Conservation (phyloP, 2,329 filamentous ascomycete genomes). For the Monosporascus cannonballus region DNA sequence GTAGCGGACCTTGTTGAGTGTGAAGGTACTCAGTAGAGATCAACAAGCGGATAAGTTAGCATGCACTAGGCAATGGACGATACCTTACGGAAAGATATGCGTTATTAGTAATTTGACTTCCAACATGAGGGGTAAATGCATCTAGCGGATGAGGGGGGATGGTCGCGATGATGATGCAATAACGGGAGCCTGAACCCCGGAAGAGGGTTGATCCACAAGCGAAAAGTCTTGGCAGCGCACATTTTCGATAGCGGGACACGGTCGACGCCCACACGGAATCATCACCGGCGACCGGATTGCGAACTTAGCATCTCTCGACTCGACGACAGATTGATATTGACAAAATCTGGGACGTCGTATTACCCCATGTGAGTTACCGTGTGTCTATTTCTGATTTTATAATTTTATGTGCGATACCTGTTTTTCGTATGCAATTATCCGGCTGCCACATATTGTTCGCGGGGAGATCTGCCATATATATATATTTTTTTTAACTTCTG, state of each 20-base stretch:
- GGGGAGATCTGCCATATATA: not conserved
- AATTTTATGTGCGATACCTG: not conserved
- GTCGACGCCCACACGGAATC: conserved; percentile 1
- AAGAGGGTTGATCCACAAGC: conserved; percentile 28
- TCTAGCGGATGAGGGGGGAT: no score
- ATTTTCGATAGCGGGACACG: conserved; percentile 17
- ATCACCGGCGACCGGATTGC: no score
- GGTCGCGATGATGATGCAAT: not conserved
- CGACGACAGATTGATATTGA: conserved; percentile 9
- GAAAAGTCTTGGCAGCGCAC: conserved; percentile 28
- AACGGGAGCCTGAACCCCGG: conserved; percentile 6
- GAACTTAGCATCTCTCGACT: not conserved
- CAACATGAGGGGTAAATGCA: no score
- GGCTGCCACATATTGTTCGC: not conserved
- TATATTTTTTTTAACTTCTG: not conserved
- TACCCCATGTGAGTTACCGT: not conserved
- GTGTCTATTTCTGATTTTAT: not conserved
- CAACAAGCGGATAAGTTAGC: no score
- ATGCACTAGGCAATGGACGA: no score
- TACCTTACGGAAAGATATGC: no score
- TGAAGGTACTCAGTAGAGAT: no score
- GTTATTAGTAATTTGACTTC: no score
- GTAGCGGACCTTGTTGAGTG: no score
- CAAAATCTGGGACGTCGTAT: not conserved
- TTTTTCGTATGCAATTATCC: not conserved